phyloP scores from a whole-genome alignment of 1,284 basidiomycete genomes.

The Athelia sp. region DNA sequence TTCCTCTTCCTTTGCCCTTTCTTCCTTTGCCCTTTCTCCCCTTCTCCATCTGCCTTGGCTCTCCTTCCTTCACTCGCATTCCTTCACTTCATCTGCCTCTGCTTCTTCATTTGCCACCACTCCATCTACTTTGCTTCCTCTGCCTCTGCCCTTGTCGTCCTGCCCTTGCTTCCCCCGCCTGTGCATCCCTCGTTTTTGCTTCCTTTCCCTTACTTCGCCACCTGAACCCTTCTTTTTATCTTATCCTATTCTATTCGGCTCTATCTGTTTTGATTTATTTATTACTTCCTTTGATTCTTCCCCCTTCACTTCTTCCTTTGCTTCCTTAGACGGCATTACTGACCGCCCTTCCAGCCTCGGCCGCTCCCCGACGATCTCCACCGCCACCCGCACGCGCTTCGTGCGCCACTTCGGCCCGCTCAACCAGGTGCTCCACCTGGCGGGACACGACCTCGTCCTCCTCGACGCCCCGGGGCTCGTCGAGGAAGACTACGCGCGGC shows the following conservation, averaged over 20 bases:
- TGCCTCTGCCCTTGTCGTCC: too few species aligned
- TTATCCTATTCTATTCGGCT: too few species aligned
- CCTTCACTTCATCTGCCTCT: too few species aligned
- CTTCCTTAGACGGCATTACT: slow-evolving; percentile 13
- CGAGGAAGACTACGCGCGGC: slow-evolving; percentile 73
- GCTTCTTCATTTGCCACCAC: too few species aligned
- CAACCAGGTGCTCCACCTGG: slow-evolving; percentile 48
- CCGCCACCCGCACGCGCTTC: slow-evolving; percentile 60
- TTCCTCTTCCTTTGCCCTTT: slow-evolving; percentile 41
- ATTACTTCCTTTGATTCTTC: slow-evolving; percentile 4
- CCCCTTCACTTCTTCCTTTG: slow-evolving; percentile 11
- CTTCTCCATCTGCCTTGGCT: too few species aligned
- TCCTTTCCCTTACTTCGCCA: too few species aligned
- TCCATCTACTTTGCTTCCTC: too few species aligned
- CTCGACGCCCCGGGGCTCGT: slow-evolving; percentile 75
- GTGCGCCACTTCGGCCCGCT: slow-evolving; percentile 60
- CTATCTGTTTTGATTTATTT: slow-evolving; percentile 3
- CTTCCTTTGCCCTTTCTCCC: slow-evolving; percentile 26
- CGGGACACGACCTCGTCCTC: slow-evolving; percentile 70
- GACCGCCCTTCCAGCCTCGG: slow-evolving; percentile 46
- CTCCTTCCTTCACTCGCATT: too few species aligned
- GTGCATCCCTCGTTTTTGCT: too few species aligned
- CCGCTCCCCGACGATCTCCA: slow-evolving; percentile 49
- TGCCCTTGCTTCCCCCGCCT: too few species aligned
- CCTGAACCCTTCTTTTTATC: too few species aligned